Base-by-base conservation (phyloP, 2,329 filamentous ascomycete genomes). In the Trichoderma asperellum region DNA sequence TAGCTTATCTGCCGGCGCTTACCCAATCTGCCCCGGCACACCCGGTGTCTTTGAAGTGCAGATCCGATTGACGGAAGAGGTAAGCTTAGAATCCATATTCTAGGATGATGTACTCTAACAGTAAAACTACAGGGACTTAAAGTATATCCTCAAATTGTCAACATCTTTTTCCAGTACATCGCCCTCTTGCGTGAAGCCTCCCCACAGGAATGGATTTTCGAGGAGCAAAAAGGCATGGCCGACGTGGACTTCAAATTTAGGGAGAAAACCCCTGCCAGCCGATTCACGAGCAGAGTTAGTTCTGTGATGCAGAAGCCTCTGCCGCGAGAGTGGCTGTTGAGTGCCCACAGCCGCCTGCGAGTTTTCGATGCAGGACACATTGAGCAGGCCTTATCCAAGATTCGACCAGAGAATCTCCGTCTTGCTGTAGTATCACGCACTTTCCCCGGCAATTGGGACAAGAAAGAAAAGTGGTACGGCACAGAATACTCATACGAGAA, bases 381-480 rank as follows among this genome's bases (percentile, higher is more conserved):
- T 77, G 85, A 88, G 73, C 84, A 91, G 72, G 92, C 90, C 0
- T 83, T 98, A 74, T 85, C 87, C 5, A 92, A 88, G 75, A 81
- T 99, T 59, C 87, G 90, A 24, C 92, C 94, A 0, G 94, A 98
- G 77, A 98, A 97, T 77, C 94, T 98, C 82, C 88, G 93, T 35
- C 86, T 97, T 78, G 90, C 89, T 1, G 85, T 98, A 61, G 89
- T 96, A 34, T 95, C 93, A 29, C 92, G 94, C 76, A 91, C 92
- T 10, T 92, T 90, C 73, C 94, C 94, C 0, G 94, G 93, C 0
- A 86, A 88, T 63, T 97, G 93, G 92, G 87, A 96, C 73, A 83
- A 90, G 78, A 96, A 92, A 77, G 96, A 99, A 82, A 93, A 94
- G 77, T 99, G 96, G 96, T 99, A 99, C 75, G 95, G 95, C 10